Conservation (phyloP, 108 stramenopile species). For the Schizochytrium sp. region DNA sequence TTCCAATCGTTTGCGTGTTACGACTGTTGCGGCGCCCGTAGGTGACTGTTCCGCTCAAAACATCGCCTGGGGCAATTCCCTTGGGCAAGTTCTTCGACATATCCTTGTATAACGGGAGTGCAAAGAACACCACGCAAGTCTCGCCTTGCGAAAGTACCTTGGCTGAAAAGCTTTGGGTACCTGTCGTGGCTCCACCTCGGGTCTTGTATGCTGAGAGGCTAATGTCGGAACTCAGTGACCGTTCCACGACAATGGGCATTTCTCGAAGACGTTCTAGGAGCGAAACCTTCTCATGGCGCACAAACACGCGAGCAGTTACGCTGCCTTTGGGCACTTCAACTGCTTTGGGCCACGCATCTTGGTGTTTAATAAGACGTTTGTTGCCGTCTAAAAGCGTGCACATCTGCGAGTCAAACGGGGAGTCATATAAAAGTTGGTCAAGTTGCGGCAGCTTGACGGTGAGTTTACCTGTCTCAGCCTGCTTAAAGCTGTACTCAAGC, state of each 20-base stretch:
- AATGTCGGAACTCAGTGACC: conserved; percentile 16
- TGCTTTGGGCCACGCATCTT: conserved; percentile 72
- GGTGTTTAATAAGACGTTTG: conserved; percentile 68
- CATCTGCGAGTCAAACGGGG: conserved; percentile 70
- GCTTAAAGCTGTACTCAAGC: conserved; percentile 71
- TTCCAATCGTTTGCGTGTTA: neutral
- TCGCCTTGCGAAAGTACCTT: conserved; percentile 27
- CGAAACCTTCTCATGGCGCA: conserved; percentile 17
- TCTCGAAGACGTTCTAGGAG: conserved; percentile 34
- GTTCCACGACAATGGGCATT: conserved; percentile 48
- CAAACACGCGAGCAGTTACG: conserved; percentile 3
- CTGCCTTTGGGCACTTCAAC: conserved; percentile 52
- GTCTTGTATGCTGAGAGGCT: neutral
- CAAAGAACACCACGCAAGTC: conserved; percentile 48
- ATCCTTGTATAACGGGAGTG: conserved; percentile 31
- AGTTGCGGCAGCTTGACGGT: conserved; percentile 63
- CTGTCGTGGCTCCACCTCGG: neutral
- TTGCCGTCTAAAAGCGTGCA: conserved; percentile 72
- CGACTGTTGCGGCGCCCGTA: neutral
- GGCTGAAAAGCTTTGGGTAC: neutral
- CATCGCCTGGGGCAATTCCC: conserved; percentile 29
- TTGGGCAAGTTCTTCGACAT: conserved; percentile 46
- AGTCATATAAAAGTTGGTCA: conserved; percentile 72
- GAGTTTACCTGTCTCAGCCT: conserved; percentile 64
- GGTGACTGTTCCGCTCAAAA: conserved; percentile 13